Base-by-base conservation (phyloP, 768 basidiomycete species). In the Leccinum olivaceopallidum region DNA sequence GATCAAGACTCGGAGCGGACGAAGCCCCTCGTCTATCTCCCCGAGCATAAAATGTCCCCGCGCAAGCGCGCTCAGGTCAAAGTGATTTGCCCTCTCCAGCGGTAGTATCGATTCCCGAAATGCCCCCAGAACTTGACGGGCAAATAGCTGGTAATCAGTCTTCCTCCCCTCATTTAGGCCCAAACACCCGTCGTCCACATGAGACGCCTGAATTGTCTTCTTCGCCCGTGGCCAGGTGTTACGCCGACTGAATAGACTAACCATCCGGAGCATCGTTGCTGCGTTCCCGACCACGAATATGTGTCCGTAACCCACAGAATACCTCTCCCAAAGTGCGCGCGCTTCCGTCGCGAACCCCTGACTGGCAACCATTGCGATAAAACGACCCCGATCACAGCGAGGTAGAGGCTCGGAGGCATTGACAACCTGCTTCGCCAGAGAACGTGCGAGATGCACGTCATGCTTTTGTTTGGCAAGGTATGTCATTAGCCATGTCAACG, bases 41-140 rank as follows among this genome's bases (percentile, higher is more conserved):
- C 83, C 85, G 26, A 85, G 72, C 59, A 88, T 78, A 65, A 88
- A 84, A 70, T 81, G 81, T 22, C 81, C 85, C 59, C 87, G 81
- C 2, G 87, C 87, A 37, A 88, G 76, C 9, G 87, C 80, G 52
- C 83, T 89, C 60, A 91, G 67, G 55, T 77, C 74, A 53, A 67
- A 73, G 71, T 86, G 87, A 42, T 73, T 65, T 3, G 85, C 83
- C 22, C 73, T 55, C 20, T 71, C 61, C 53, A 88, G 65, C 8
- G 88, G 84, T 32, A 76, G 69, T 67, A 85, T 81, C 52, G 70
- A 67, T 37, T 69, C 55, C 32, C 67, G 73, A 71, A 79, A 90
- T 47, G 75, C 75, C 16, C 63, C 63, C 32, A 87, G 61, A 60
- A 89, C 78, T 30, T 67, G 77, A 52, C 77, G 69, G 22, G 79